Percentiles rank a stretch among this genome's conserved stretches.
Conservation (phyloP, 352 stramenopile species). For the Globisporangium takayamanum region DNA sequence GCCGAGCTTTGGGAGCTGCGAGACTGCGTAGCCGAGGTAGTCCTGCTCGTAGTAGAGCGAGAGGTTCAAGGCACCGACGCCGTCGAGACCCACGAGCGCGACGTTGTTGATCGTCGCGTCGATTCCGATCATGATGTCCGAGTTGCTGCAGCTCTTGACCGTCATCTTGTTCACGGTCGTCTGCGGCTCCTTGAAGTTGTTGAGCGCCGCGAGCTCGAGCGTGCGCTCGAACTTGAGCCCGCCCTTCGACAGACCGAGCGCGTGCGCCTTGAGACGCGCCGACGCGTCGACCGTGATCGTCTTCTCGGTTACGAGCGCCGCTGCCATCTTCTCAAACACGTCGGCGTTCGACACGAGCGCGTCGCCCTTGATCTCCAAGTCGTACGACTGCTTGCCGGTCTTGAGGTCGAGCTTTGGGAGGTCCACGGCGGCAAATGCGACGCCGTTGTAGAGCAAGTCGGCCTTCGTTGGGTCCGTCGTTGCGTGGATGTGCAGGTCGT, state of each 20-base stretch:
- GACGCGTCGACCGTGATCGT: conserved; percentile 29
- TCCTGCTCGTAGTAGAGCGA: conserved; percentile 53
- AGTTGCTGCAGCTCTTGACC: conserved; percentile 29
- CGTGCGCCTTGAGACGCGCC: conserved; percentile 35
- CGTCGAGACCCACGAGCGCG: conserved; percentile 7
- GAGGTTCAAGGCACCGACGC: conserved; percentile 61
- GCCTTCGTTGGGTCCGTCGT: conserved; percentile 40
- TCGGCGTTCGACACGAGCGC: conserved; percentile 31
- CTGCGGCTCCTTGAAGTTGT: conserved; percentile 41
- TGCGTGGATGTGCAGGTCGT: conserved; percentile 34
- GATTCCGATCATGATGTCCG: conserved; percentile 35
- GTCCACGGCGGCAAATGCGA: conserved; percentile 36
- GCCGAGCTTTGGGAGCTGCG: conserved; percentile 29
- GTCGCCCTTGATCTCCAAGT: conserved; percentile 36
- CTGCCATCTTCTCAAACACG: conserved; percentile 38
- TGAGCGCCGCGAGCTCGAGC: conserved; percentile 38
- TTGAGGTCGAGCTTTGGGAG: conserved; percentile 46
- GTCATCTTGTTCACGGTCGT: conserved; percentile 52
- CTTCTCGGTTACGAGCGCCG: conserved; percentile 25
- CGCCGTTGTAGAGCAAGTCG: conserved; percentile 33
- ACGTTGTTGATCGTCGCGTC: conserved; percentile 45
- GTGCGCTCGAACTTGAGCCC: conserved; percentile 41
- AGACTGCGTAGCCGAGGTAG: conserved; percentile 60
- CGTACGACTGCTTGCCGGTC: conserved; percentile 40
- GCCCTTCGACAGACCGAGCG: conserved; percentile 37